These are phyloP conservation scores for Oemleria cerasiformis DNA, from an alignment of 306 rosid genomes.

Conservation along the genomic window DNA sequence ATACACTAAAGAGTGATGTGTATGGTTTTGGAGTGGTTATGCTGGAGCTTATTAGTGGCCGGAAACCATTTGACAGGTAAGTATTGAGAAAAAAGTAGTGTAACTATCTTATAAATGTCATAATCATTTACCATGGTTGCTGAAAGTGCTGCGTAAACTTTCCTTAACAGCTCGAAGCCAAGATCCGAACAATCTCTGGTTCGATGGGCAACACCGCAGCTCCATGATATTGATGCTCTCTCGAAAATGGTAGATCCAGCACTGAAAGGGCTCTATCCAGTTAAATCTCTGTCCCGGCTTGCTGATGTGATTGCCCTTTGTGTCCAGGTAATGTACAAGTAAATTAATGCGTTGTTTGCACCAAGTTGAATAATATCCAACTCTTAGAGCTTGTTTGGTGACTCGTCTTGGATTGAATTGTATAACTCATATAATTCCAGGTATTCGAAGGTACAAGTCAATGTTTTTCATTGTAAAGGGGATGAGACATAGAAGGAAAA, in stretches of 20 bases:
- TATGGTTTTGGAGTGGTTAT: conserved; percentile 93
- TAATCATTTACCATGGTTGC: not conserved
- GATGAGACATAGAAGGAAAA: too few relatives aligned
- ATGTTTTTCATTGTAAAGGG: too few relatives aligned
- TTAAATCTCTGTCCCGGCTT: conserved; percentile 93
- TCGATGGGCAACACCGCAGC: conserved; percentile 99
- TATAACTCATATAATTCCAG: too few relatives aligned
- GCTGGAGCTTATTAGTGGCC: conserved; percentile 95
- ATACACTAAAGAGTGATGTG: conserved; percentile 79
- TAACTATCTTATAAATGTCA: not conserved
- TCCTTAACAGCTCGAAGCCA: conserved; percentile 61
- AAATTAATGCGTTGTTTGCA: not conserved
- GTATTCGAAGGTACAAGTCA: too few relatives aligned
- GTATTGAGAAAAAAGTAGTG: conserved; percentile 6
- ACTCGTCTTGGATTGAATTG: too few relatives aligned
- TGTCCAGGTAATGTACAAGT: conserved; percentile 71
- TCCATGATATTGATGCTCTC: conserved; percentile 94
- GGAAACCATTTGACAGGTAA: conserved; percentile 92
- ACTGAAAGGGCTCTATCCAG: conserved; percentile 83
- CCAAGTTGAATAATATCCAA: not conserved
- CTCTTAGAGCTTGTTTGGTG: not conserved
- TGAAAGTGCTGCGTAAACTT: conserved; percentile 21
- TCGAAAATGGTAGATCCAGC: conserved; percentile 95
- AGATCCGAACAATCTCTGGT: conserved; percentile 91
- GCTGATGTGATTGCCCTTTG: conserved; percentile 97